phyloP scores from a whole-genome alignment of 352 stramenopile genomes.

The Pythium utonaiense region DNA sequence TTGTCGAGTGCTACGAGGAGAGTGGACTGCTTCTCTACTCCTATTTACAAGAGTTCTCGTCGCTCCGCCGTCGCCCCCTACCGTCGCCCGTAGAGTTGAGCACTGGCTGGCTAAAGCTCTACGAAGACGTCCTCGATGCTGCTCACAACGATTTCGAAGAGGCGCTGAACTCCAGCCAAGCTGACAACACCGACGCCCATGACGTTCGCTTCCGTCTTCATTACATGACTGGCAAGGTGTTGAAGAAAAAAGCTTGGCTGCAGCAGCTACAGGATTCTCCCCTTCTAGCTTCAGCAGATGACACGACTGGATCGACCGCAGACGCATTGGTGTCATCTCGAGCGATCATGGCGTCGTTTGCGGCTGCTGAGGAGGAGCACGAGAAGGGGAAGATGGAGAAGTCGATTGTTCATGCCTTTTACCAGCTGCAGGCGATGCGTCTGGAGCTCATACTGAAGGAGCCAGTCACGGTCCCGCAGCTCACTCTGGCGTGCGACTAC shows the following conservation, averaged over 20 bases:
- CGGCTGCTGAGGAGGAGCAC: conserved; percentile 48
- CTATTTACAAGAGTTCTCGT: conserved; percentile 57
- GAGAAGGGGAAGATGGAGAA: conserved; percentile 64
- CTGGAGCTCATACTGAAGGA: conserved; percentile 43
- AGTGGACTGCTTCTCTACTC: conserved; percentile 72
- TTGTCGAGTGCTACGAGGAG: conserved; percentile 71
- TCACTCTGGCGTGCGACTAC: conserved; percentile 44
- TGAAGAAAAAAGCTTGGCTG: conserved; percentile 56
- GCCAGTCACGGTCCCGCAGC: conserved; percentile 20
- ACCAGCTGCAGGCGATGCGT: conserved; percentile 62
- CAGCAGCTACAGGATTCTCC: conserved; percentile 1
- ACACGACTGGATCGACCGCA: conserved; percentile 5
- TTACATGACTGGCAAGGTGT: conserved; percentile 73
- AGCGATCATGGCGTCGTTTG: conserved; percentile 47
- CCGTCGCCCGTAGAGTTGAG: not conserved
- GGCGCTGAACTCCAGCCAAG: conserved; percentile 34
- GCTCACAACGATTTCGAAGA: conserved; percentile 38
- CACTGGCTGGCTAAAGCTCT: not conserved
- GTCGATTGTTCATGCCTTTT: conserved; percentile 75
- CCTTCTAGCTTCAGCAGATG: not conserved
- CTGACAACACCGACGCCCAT: conserved; percentile 27
- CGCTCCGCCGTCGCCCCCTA: conserved; percentile 29
- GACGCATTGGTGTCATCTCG: not conserved
- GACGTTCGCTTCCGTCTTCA: conserved; percentile 61
- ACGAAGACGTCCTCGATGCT: conserved; percentile 28